phyloP scores from a whole-genome alignment of 176 grass and related monocot species.

The Triticum turgidum region DNA sequence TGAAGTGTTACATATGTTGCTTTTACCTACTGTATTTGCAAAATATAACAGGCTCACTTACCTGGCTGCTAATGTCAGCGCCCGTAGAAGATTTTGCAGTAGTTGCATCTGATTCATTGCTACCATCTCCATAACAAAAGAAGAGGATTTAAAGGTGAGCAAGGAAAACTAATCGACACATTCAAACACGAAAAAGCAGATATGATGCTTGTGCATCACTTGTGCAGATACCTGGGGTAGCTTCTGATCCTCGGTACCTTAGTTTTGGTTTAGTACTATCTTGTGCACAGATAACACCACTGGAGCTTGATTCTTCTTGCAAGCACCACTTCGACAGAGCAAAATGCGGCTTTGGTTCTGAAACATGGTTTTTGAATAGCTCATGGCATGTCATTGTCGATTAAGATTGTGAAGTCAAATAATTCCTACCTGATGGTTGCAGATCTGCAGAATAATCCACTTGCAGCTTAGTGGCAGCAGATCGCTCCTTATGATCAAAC shows the following conservation, averaged over 20 bases:
- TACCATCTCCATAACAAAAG: conserved; percentile 32
- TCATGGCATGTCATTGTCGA: background rate
- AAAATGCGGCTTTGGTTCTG: conserved; percentile 54
- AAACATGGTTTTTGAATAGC: conserved; percentile 18
- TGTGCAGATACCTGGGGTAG: conserved; percentile 34
- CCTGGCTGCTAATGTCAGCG: conserved; percentile 24
- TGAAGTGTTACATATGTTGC: background rate
- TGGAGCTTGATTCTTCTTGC: conserved; percentile 32
- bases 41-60: conserved; percentile 34
- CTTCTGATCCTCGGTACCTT: conserved; percentile 53
- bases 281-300: conserved; percentile 19
- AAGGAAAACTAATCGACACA: background rate
- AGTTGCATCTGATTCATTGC: conserved; percentile 25
- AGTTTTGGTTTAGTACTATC: conserved; percentile 45
- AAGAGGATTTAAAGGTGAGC: background rate
- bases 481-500: conserved; percentile 71
- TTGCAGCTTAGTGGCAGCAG: conserved; percentile 71
- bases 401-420: background rate
- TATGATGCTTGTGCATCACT: background rate
- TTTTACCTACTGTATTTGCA: background rate
- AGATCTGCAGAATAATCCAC: conserved; percentile 37
- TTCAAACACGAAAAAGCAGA: background rate
- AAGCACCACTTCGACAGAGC: conserved; percentile 65
- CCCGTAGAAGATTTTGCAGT: conserved; percentile 19
- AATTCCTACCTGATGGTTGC: conserved; percentile 47